Evolutionary conservation across 2,329 filamentous ascomycete species (phyloP).

Genomic region (Plectosphaerella cucumerina): DNA sequence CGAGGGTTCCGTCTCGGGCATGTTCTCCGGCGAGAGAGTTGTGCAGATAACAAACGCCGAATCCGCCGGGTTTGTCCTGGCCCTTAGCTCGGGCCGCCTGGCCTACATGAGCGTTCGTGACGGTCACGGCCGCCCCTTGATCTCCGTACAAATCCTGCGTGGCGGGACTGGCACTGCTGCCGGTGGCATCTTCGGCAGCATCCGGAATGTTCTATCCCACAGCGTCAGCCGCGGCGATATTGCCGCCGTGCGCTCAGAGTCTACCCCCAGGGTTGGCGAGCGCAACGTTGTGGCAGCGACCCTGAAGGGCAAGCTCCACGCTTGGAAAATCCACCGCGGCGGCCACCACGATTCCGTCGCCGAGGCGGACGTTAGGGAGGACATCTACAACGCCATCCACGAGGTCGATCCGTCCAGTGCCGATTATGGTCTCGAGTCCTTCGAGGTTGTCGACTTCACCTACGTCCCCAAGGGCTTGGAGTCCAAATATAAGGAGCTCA

Average conservation of each 20-base stretch:
- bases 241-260: constrained; percentile 72
- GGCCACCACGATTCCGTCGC: constrained; percentile 73
- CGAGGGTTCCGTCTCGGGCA: constrained; percentile 67
- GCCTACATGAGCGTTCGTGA: constrained; percentile 86
- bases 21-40: constrained; percentile 75
- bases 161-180: constrained; percentile 51
- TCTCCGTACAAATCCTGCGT: constrained; percentile 74
- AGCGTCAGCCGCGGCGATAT: constrained; percentile 71
- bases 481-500: constrained; percentile 44
- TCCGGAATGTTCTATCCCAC: constrained; percentile 71
- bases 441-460: constrained; percentile 77
- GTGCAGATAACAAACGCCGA: constrained; percentile 79
- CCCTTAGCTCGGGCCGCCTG: constrained; percentile 79
- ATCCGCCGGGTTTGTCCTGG: constrained; percentile 77
- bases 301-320: constrained; percentile 70
- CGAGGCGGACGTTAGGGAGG: constrained; percentile 66
- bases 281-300: constrained; percentile 80
- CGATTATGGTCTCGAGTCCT: constrained; percentile 49
- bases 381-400: constrained; percentile 59
- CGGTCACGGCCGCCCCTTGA: constrained; percentile 76
- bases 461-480: constrained; percentile 56
- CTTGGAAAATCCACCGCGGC: constrained; percentile 86
- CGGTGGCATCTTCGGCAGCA: constrained; percentile 73
- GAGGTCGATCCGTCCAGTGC: constrained; percentile 44
- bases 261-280: constrained; percentile 71